Evolutionary conservation across 768 basidiomycete genomes (phyloP), one percentile per base, ranked within the genome.

Genomic region (Phaffia tasmanica): DNA sequence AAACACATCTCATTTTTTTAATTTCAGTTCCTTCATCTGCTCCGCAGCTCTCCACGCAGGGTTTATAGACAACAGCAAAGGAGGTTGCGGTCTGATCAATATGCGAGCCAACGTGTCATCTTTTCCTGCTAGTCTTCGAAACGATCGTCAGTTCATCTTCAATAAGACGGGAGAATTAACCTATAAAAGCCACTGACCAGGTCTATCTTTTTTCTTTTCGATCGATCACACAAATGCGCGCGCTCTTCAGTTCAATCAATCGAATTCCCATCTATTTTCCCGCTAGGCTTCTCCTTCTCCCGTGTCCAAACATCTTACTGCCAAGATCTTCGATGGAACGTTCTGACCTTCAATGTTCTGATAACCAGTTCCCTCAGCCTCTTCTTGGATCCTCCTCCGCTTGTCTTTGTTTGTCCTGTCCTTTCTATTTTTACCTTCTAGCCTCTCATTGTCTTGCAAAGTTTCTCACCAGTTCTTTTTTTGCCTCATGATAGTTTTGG

Each of bases 371-470:
- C 83, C 32, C 78, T 91, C 55, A 88, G 88, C 74, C 78, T 88
- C 50, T 71, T 91, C 57, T 79, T 92, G 56, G 84, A 87, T 19
- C 87, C 87, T 1, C 83, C 79, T 71, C 79, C 85, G 2, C 80
- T 88, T 69, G 77, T 88, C 42, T 88, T 81, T 75, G 88, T 86
- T 86, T 84, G 81, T 72, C 78, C 88, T n/a, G 83, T 87, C 35
- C 11, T 11, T 42, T 42, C 35, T 42, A 11, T 42, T 7, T 87
- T 83, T 77, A 86, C 88, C 55, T 86, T 27, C 55, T 35, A n/a
- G n/a, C n/a, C 11, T 11, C 4, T 42, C 35, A 4, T 42, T 42
- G 4, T 42, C 63, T 63, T 42, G 18, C 18, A 32, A 62, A 19
- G 5, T 32, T 32, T 9, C 53, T 53, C 21, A 63, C 49, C 16